These are phyloP conservation scores for Apiotrichum sp. DNA, from an alignment of 1,284 basidiomycete species.

Conservation along the genomic window DNA sequence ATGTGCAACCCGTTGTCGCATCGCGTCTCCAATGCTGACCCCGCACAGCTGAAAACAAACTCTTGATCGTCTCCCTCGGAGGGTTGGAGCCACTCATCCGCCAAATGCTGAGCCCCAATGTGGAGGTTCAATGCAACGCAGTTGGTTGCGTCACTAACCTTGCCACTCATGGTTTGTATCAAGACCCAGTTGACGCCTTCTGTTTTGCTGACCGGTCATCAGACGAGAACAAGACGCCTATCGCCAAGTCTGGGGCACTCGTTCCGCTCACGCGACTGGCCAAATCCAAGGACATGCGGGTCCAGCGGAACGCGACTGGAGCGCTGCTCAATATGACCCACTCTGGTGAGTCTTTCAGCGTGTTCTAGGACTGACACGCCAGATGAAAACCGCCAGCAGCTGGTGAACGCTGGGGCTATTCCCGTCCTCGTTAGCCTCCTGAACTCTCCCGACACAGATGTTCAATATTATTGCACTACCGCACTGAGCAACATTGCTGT, in stretches of 20 bases:
- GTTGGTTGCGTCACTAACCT: slow-evolving; percentile 99
- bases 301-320: slow-evolving; percentile 97
- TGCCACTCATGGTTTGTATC: slow-evolving; percentile 80
- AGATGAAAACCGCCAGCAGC: slow-evolving; percentile 98
- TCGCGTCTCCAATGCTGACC: not conserved
- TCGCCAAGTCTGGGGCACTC: slow-evolving; percentile 96
- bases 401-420: slow-evolving; percentile 97
- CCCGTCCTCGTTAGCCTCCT: slow-evolving; percentile 93
- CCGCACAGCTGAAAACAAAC: slow-evolving; percentile 86
- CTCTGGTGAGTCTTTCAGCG: slow-evolving; percentile 59
- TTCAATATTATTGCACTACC: slow-evolving; percentile 99
- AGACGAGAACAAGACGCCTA: slow-evolving; percentile 99
- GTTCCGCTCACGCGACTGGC: slow-evolving; percentile 94
- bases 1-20: slow-evolving; percentile 35
- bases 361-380: not conserved
- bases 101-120: slow-evolving; percentile 98
- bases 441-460: slow-evolving; percentile 96
- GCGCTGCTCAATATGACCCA: slow-evolving; percentile 99
- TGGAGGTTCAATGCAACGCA: slow-evolving; percentile 99
- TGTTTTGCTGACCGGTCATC: not conserved
- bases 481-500: slow-evolving; percentile 98
- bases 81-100: slow-evolving; percentile 96
- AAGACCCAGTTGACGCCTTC: too few relatives aligned
- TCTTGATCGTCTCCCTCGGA: slow-evolving; percentile 95
- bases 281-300: slow-evolving; percentile 97